phyloP scores from a whole-genome alignment of 2,329 filamentous ascomycete genomes.

The Monilinia polystroma region DNA sequence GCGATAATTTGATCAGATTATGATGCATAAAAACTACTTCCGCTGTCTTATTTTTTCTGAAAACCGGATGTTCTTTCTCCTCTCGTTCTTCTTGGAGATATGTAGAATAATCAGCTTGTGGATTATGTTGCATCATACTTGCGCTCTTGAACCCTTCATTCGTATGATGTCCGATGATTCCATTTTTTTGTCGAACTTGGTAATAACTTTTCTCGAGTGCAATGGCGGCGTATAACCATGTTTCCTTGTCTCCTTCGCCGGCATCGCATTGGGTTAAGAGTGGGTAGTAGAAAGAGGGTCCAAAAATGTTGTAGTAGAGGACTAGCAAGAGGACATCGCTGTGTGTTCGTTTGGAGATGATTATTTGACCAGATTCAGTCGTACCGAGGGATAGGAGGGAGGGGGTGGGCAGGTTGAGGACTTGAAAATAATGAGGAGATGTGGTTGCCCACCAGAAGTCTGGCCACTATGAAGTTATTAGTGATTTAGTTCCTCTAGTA shows the following conservation, averaged over 20 bases:
- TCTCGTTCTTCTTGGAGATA: not conserved
- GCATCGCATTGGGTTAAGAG: conserved; percentile 46
- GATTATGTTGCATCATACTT: conserved; percentile 20
- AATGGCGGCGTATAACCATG: conserved; percentile 47
- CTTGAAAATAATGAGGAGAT: conserved; percentile 43
- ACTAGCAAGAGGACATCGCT: conserved; percentile 46
- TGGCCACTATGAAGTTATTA: conserved; percentile 42
- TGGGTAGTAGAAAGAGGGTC: conserved; percentile 47
- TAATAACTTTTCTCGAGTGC: conserved; percentile 44
- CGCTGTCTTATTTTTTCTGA: not conserved
- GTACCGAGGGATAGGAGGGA: conserved; percentile 39
- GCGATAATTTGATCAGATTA: conserved; percentile 19
- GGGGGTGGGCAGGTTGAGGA: conserved; percentile 32
- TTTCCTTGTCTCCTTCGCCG: conserved; percentile 52
- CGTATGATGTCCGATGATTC: conserved; percentile 5
- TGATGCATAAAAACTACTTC: conserved; percentile 21
- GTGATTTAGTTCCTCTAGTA: not conserved
- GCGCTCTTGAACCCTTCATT: not conserved
- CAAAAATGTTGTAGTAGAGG: conserved; percentile 52
- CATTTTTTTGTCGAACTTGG: conserved; percentile 38
- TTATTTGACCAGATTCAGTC: conserved; percentile 47
- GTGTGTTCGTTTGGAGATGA: conserved; percentile 47
- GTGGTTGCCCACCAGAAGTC: conserved; percentile 48
- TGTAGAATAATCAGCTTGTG: conserved; percentile 8
- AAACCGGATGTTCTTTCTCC: not conserved